phyloP scores from a whole-genome alignment of 768 basidiomycete genomes.

The Boletus reticuloceps region DNA sequence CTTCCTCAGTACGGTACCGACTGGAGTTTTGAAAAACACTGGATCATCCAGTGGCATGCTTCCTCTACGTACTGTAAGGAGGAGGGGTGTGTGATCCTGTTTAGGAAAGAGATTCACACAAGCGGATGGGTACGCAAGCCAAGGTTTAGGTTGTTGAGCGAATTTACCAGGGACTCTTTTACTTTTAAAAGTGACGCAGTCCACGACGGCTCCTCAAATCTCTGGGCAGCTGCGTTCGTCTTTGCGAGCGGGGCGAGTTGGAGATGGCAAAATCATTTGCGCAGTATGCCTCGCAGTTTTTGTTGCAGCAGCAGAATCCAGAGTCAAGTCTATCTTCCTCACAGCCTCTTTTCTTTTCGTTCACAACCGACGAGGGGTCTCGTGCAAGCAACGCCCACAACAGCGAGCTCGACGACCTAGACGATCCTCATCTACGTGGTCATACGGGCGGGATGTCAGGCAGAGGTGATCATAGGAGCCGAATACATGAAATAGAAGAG shows the following conservation, averaged over 20 bases:
- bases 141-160: constrained; percentile 15
- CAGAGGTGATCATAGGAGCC: constrained; percentile 28
- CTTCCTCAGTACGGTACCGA: too few species aligned
- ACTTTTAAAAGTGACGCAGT: constrained; percentile 12
- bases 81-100: neutral
- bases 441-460: constrained; percentile 33
- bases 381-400: constrained; percentile 47
- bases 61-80: too few species aligned
- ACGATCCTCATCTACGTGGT: constrained; percentile 69
- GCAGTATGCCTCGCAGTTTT: constrained; percentile 79
- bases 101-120: constrained; percentile 21
- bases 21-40: too few species aligned
- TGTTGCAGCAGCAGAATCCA: constrained; percentile 55
- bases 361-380: constrained; percentile 70
- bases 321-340: constrained; percentile 56
- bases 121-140: constrained; percentile 19
- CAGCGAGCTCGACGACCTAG: constrained; percentile 63
- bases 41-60: too few species aligned
- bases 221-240: constrained; percentile 11
- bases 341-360: constrained; percentile 87
- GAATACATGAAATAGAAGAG: constrained; percentile 45
- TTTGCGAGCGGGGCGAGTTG: constrained; percentile 19
- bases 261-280: constrained; percentile 70
- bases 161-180: constrained; percentile 13
- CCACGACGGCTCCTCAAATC: constrained; percentile 7